Evolutionary conservation across 1,139 yeast species (phyloP).

Genomic region (Debaryomyces singareniensis): DNA sequence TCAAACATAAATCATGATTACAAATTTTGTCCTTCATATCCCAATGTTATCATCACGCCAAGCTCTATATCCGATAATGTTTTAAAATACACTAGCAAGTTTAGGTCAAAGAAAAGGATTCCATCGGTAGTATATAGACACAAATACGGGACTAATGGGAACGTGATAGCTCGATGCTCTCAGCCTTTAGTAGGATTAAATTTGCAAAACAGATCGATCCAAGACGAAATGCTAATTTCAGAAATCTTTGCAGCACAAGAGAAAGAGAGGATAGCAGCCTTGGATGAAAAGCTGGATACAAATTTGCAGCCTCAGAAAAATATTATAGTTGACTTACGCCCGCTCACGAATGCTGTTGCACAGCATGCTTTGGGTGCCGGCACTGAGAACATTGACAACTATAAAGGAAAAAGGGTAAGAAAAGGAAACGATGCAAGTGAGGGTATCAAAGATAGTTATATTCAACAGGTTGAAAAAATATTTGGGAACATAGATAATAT

Average conservation of each 20-base stretch:
- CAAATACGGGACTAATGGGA: slow-evolving; percentile 48
- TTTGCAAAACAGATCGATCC: slow-evolving; percentile 74
- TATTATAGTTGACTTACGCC: slow-evolving; percentile 84
- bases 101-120: slow-evolving; percentile 76
- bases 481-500: slow-evolving; percentile 91
- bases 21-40: slow-evolving; percentile 72
- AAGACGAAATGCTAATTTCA: slow-evolving; percentile 75
- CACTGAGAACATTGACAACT: slow-evolving; percentile 85
- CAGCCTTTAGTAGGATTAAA: slow-evolving; percentile 92
- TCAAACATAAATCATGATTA: slow-evolving; percentile 61
- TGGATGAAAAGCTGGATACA: slow-evolving; percentile 11
- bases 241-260: slow-evolving; percentile 60
- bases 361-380: slow-evolving; percentile 98
- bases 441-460: background rate
- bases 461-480: slow-evolving; percentile 44
- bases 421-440: slow-evolving; percentile 6
- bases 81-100: slow-evolving; percentile 75
- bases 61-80: slow-evolving; percentile 72
- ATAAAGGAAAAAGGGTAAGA: slow-evolving; percentile 32
- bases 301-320: slow-evolving; percentile 46
- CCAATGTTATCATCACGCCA: slow-evolving; percentile 64
- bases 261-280: slow-evolving; percentile 17
- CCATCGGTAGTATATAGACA: slow-evolving; percentile 81
- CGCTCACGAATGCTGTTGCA: slow-evolving; percentile 91
- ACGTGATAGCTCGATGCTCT: slow-evolving; percentile 82